These are phyloP conservation scores for Alloascoidea hylecoeti DNA, from an alignment of 805 yeast genomes.

Conservation along the genomic window DNA sequence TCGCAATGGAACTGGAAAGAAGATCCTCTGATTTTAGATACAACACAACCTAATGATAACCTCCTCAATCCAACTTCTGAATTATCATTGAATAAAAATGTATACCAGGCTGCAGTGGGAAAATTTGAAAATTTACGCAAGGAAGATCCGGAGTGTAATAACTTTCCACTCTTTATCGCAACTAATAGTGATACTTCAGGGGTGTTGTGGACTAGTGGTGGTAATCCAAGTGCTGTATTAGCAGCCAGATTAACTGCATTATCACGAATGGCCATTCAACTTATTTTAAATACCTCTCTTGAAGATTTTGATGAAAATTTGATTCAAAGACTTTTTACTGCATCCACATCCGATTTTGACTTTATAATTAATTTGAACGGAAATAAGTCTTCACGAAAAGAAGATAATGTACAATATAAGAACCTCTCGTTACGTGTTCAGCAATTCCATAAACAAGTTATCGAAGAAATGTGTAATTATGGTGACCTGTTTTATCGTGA, in stretches of 20 bases:
- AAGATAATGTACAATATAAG: constrained; percentile 21
- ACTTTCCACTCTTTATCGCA: constrained; percentile 70
- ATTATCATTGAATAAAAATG: constrained; percentile 36
- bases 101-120: constrained; percentile 41
- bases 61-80: constrained; percentile 1
- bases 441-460: constrained; percentile 12
- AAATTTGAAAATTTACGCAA: constrained; percentile 58
- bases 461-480: constrained; percentile 43
- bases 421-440: constrained; percentile 27
- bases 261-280: constrained; percentile 55
- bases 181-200: constrained; percentile 83
- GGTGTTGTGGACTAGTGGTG: constrained; percentile 52
- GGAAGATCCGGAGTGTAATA: constrained; percentile 70
- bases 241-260: constrained; percentile 82
- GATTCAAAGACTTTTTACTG: constrained; percentile 51
- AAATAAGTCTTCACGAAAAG: constrained; percentile 43
- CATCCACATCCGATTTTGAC: constrained; percentile 78
- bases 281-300: constrained; percentile 32
- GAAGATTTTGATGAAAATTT: constrained; percentile 17
- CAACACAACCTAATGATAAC: constrained; percentile 29
- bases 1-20: constrained; percentile 93
- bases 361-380: constrained; percentile 44
- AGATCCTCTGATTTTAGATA: constrained; percentile 68
- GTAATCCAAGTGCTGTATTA: constrained; percentile 43
- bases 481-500: constrained; percentile 44